Percentiles rank a stretch among this genome's conserved stretches.
Conservation (phyloP, 352 stramenopile genomes). For the Phytophthora podocarpi region DNA sequence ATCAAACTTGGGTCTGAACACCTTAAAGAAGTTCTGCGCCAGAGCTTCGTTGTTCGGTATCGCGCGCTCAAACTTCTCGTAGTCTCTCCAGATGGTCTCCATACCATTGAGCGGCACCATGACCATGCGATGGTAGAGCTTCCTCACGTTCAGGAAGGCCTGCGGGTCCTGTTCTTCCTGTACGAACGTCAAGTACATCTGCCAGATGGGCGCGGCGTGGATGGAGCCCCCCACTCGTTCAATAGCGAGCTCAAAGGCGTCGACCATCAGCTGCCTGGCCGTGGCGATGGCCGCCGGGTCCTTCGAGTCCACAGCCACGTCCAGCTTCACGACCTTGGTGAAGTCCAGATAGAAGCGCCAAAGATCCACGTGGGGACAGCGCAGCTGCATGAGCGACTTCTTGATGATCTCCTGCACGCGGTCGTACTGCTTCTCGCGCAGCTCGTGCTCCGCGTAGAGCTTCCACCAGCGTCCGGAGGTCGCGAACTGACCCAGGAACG, state of each 20-base stretch:
- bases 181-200: conserved; percentile 83
- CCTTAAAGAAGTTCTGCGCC: conserved; percentile 89
- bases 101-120: conserved; percentile 77
- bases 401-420: conserved; percentile 89
- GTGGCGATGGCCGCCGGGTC: conserved; percentile 60
- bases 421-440: conserved; percentile 86
- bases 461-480: conserved; percentile 89
- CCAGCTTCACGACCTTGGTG: conserved; percentile 84
- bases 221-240: conserved; percentile 86
- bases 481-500: conserved; percentile 71
- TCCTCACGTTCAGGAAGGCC: conserved; percentile 78
- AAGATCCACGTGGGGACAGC: conserved; percentile 81
- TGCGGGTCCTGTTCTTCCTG: conserved; percentile 78
- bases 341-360: conserved; percentile 91
- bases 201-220: conserved; percentile 78
- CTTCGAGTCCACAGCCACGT: conserved; percentile 70
- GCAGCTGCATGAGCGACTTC: conserved; percentile 86
- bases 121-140: conserved; percentile 86
- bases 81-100: conserved; percentile 87
- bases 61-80: conserved; percentile 87
- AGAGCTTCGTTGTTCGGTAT: conserved; percentile 90
- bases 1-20: conserved; percentile 87
- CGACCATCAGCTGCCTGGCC: conserved; percentile 79
- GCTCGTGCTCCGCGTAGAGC: conserved; percentile 84
- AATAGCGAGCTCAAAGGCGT: conserved; percentile 83